Evolutionary conservation across 352 stramenopile species (phyloP), one percentile per base, ranked within the genome.

Genomic region (Pythium phragmiticola): DNA sequence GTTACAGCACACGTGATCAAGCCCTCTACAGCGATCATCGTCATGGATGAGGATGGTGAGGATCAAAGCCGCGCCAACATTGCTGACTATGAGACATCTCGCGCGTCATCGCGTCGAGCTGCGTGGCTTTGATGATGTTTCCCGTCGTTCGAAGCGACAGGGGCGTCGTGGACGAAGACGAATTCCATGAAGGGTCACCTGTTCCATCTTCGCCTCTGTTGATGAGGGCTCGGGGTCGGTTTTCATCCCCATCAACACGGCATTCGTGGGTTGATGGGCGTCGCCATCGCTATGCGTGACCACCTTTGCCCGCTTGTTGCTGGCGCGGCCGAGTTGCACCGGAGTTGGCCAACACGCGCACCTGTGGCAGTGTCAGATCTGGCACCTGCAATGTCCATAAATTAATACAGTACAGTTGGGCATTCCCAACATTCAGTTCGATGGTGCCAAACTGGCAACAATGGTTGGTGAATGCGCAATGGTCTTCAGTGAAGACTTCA

Each of bases 51-150:
- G 26, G 26, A 30, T 5, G 3, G 26, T 3, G 26, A 30, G 26
- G 26, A 30, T 30, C 26, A 30, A 30, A 3, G 26, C 26, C 26
- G 26, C 26, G 26, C 26, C 26, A 30, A 3, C 26, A 30, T 30
- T 30, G 26, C 26, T 30, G 26, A 30, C 26, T 30, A 30, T 48
- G 42, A 19, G 47, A 54, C 47, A 54, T 39, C 23, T 21, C 45
- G 26, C 11, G 47, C 47, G 47, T 54, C 47, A 54, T 39, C 47
- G 47, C 47, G 23, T 39, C 13, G 47, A 14, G 39, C 23, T 16
- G 36, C 26, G 6, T 54, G 23, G 39, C 4, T 39, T 54, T 39
- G 47, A 54, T 54, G 47, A 54, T 39, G 21, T 4, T 54, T 48
- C n/a, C 17, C 14, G 13, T 23, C 14, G 16, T 3, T n/a, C n/a